Percentiles rank a stretch among this genome's conserved stretches.
Conservation (phyloP, 306 rosid genomes). For the Fragaria vesca region DNA sequence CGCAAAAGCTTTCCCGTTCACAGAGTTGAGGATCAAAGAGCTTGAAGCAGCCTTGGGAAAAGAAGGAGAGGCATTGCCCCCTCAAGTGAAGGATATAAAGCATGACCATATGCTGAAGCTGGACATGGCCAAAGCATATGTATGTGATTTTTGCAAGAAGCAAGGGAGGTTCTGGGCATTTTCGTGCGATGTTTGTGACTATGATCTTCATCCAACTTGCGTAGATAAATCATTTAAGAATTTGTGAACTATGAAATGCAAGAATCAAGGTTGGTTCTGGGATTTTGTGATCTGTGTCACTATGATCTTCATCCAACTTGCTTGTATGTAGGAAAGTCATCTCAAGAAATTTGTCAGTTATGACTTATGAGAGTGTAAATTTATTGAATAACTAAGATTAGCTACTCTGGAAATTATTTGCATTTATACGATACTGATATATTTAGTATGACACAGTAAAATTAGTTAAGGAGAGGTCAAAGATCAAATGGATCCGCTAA, state of each 20-base stretch:
- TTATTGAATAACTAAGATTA: background rate
- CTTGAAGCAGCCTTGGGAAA: conserved; percentile 60
- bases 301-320: conserved; percentile 82
- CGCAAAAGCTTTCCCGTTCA: conserved; percentile 82
- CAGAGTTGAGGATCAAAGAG: conserved; percentile 58
- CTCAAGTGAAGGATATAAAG: conserved; percentile 65
- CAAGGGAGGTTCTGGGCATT: conserved; percentile 89
- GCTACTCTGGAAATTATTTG: background rate
- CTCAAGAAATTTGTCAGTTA: background rate
- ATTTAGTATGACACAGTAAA: background rate
- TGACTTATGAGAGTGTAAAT: background rate
- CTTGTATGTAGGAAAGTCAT: conserved; percentile 45
- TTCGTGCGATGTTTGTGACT: conserved; percentile 81
- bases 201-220: conserved; percentile 89
- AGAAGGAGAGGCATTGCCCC: conserved; percentile 82
- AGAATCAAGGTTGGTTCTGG: conserved; percentile 75
- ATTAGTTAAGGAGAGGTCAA: background rate
- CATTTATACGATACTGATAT: background rate
- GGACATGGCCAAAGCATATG: conserved; percentile 82
- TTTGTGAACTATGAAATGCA: conserved; percentile 23
- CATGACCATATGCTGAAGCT: conserved; percentile 81
- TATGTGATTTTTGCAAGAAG: conserved; percentile 74
- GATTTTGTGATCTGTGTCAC: conserved; percentile 68
- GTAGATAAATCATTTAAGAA: conserved; percentile 31
- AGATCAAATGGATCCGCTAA: conserved; percentile 16